Conservation (phyloP, 176 grass and related monocot genomes). For the Phoenix dactylifera region DNA sequence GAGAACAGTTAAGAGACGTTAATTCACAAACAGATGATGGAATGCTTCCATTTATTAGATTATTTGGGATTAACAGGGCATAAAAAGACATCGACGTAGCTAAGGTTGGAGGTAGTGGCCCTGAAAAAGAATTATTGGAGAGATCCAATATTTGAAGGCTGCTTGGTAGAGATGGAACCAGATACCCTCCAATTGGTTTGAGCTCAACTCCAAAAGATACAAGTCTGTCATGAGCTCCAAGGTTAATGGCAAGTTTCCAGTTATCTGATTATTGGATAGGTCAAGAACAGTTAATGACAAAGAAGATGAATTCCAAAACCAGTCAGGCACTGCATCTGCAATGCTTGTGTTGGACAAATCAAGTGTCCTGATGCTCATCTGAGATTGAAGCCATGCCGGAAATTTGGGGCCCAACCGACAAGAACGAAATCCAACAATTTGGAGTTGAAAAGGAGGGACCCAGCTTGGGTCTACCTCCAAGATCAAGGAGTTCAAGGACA, state of each 20-base stretch:
- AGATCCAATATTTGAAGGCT: background rate
- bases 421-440: background rate
- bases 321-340: conserved; percentile 7
- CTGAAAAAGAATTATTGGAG: conserved; percentile 22
- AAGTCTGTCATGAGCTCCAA: conserved; percentile 7
- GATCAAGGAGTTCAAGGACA: conserved; percentile 22
- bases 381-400: conserved; percentile 43
- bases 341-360: conserved; percentile 37
- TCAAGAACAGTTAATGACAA: background rate
- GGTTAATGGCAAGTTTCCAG: background rate
- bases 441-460: conserved; percentile 36
- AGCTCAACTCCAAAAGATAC: background rate
- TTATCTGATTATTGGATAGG: conserved; percentile 19
- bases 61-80: conserved; percentile 6
- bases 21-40: conserved; percentile 27
- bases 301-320: conserved; percentile 22
- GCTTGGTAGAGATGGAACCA: conserved; percentile 19
- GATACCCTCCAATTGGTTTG: conserved; percentile 18
- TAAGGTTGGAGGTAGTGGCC: conserved; percentile 12
- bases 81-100: rapidly evolving
- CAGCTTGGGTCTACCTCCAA: conserved; percentile 21
- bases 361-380: background rate
- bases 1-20: background rate
- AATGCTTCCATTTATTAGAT: conserved; percentile 23
- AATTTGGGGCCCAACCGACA: conserved; percentile 34